Evolutionary conservation across 768 basidiomycete species (phyloP).

Genomic region (Agrocybe praecox): DNA sequence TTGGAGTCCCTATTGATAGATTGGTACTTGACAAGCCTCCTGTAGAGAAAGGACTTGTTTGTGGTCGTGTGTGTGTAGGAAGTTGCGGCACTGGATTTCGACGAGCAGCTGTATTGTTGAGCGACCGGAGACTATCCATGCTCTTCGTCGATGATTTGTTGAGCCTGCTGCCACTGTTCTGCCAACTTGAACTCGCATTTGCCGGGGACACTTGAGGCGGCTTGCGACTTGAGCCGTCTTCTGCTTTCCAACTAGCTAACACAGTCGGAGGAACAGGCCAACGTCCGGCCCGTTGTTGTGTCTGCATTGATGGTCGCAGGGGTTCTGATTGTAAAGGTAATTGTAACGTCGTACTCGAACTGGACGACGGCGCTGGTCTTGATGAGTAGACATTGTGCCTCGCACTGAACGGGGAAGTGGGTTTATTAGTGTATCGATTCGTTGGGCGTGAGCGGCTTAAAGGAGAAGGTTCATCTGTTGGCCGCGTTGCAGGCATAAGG

Average conservation of each 20-base stretch:
- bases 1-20: conserved; percentile 35
- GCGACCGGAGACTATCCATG: conserved; percentile 46
- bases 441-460: conserved; percentile 11
- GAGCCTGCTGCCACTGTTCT: conserved; percentile 32
- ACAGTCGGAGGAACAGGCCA: conserved; percentile 49
- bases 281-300: conserved; percentile 35
- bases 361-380: conserved; percentile 38
- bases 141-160: conserved; percentile 47
- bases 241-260: conserved; percentile 54
- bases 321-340: conserved; percentile 23
- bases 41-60: conserved; percentile 23
- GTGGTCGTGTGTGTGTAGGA: conserved; percentile 35
- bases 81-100: conserved; percentile 24
- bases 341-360: conserved; percentile 29
- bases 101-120: conserved; percentile 27
- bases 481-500: conserved; percentile 15
- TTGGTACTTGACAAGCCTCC: conserved; percentile 7
- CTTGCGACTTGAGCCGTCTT: conserved; percentile 41
- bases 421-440: conserved; percentile 4
- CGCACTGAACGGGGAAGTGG: conserved; percentile 32
- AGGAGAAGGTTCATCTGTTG: conserved; percentile 17
- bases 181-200: conserved; percentile 20
- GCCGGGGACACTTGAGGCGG: conserved; percentile 29
- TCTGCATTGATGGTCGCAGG: conserved; percentile 25
- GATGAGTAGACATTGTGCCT: conserved; percentile 38